Conservation (phyloP, 2,329 filamentous ascomycete genomes). For the Xylariaceae sp. region DNA sequence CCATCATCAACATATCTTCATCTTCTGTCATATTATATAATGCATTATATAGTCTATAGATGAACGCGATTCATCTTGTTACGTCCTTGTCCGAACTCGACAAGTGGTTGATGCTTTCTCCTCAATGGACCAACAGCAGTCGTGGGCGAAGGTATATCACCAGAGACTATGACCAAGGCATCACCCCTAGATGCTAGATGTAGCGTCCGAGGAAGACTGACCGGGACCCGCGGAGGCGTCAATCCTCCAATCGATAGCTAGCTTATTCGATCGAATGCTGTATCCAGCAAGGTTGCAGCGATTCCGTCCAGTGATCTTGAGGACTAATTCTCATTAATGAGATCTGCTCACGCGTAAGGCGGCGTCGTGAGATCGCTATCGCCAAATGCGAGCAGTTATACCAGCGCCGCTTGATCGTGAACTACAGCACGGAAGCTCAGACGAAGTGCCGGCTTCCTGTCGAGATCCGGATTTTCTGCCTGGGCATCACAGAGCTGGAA, state of each 20-base stretch:
- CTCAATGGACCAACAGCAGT: too few species aligned
- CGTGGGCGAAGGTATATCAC: too few species aligned
- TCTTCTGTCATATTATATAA: too few species aligned
- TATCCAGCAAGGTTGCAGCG: constrained; percentile 31
- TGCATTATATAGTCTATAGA: too few species aligned
- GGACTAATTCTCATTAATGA: constrained; percentile 35
- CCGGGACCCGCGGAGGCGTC: constrained; percentile 36
- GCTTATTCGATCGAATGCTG: constrained; percentile 34
- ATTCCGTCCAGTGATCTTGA: constrained; percentile 33
- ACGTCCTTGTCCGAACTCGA: too few species aligned
- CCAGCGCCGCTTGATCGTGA: constrained; percentile 23
- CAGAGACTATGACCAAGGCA: too few species aligned
- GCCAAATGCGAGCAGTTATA: constrained; percentile 41
- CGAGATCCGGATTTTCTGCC: constrained; percentile 35
- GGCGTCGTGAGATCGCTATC: constrained; percentile 50
- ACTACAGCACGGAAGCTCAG: constrained; percentile 27
- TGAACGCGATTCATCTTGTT: too few species aligned
- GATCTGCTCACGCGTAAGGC: constrained; percentile 37
- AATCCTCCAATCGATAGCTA: constrained; percentile 35
- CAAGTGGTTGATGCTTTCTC: too few species aligned
- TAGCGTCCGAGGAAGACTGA: constrained; percentile 26
- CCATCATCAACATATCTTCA: too few species aligned
- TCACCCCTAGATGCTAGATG: too few species aligned
- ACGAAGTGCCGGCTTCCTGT: constrained; percentile 31
- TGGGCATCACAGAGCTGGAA: constrained; percentile 26